Base-by-base conservation (phyloP, 306 rosid species). In the Canavalia ensiformis region DNA sequence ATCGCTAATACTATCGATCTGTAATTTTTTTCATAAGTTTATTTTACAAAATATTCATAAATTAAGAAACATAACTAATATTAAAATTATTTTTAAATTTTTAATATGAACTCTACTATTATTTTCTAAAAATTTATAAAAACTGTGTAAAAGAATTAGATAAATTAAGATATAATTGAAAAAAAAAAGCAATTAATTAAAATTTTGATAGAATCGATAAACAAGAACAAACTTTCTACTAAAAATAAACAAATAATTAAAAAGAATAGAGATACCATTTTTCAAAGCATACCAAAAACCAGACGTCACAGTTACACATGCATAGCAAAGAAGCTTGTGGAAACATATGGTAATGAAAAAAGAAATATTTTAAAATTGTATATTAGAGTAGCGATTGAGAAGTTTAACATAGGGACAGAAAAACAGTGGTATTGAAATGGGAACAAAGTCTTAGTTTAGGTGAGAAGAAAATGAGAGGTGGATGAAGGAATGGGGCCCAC, bases 361-460 rank as follows among this genome's bases (percentile, higher is more conserved):
- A 67, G 68, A 77, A 13, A 68, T 62, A 10, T 44, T 54, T 56
- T 18, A 42, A 63, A 18, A 69, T 18, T 56, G 30, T 7, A 51
- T 51, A 56, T 51, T 51, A 74, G 46, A 18, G 75, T 41, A 59
- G 54, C 10, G 56, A 79, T 47, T 66, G 63, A 77, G 79, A 83
- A 83, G 65, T 66, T 63, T 82, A 68, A 82, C 68, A 63, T 33
- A 81, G 72, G 44, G 84, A 83, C 86, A 82, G 78, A 79, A 79
- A 81, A 83, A 74, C 81, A 81, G 86, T 78, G 76, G 64, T 69
- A 74, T 68, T 57, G 66, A 37, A 25, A 76, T 74, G 81, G 64
- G 85, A 70, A 79, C 55, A 89, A 91, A 88, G 97, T 91, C 97
- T 75, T 84, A 51, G 86, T 87, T 91, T 91, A 91, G 97, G 94